phyloP scores from a whole-genome alignment of 2,329 filamentous ascomycete species.

The Berkeleyomyces basicola region DNA sequence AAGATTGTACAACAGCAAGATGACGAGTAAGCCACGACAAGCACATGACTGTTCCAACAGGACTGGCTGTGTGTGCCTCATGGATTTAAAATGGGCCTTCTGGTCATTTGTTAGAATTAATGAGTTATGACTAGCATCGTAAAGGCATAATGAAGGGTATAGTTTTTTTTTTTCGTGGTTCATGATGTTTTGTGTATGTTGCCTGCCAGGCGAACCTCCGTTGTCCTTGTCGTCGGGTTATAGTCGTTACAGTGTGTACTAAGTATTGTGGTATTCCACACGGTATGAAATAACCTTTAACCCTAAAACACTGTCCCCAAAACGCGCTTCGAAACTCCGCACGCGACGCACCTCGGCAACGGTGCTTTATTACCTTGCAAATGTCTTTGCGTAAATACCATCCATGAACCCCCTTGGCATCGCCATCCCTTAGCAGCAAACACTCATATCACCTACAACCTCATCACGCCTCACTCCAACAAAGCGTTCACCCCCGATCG shows the following conservation, averaged over 20 bases:
- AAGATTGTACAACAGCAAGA: not conserved
- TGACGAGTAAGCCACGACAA: not conserved
- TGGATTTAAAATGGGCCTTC: no score
- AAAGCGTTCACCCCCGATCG: not conserved
- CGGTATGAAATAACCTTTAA: constrained; percentile 10
- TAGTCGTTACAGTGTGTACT: not conserved
- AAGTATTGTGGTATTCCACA: not conserved
- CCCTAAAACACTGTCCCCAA: not conserved
- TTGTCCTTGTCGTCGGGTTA: not conserved
- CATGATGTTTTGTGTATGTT: not conserved
- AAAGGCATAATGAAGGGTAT: not conserved
- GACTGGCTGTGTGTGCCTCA: no score
- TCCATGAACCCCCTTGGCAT: not conserved
- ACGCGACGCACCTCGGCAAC: constrained; percentile 6
- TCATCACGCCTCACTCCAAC: not conserved
- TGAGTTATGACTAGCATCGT: not conserved
- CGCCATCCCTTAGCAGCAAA: not conserved
- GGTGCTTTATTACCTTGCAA: not conserved
- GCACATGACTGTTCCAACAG: no score
- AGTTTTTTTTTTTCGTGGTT: not conserved
- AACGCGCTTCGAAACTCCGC: not conserved
- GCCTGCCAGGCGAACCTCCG: not conserved
- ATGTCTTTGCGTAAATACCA: constrained; percentile 5
- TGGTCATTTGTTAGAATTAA: not conserved
- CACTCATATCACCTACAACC: not conserved